These are phyloP conservation scores for Saccharomycopsis sp. DNA, from an alignment of 805 yeast species.

Conservation along the genomic window DNA sequence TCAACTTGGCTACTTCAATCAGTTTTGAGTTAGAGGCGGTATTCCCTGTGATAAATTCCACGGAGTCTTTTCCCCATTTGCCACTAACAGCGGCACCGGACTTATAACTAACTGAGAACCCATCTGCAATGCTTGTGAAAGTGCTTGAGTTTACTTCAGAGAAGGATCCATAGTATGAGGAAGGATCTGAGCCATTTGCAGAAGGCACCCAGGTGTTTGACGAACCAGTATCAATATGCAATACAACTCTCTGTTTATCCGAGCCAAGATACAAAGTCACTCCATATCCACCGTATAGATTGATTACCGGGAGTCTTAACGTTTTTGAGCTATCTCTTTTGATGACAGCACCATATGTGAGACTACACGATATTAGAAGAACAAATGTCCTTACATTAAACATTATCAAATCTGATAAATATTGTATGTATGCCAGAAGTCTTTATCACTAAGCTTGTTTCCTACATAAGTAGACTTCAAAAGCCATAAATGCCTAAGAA, in stretches of 20 bases:
- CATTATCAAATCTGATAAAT: background rate
- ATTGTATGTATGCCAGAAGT: background rate
- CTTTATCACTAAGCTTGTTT: background rate
- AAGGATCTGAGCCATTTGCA: background rate
- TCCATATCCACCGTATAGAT: background rate
- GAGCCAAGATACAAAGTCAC: slow-evolving; percentile 13
- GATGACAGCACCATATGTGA: background rate
- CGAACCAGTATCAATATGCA: slow-evolving; percentile 30
- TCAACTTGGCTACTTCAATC: background rate
- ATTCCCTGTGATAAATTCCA: background rate
- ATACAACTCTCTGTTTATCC: slow-evolving; percentile 9
- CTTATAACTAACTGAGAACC: background rate
- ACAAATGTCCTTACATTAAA: background rate
- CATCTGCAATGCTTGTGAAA: slow-evolving; percentile 20
- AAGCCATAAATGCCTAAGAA: background rate
- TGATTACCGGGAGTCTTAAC: background rate
- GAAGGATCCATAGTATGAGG: slow-evolving; percentile 34
- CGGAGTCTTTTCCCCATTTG: background rate
- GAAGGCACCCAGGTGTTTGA: slow-evolving; percentile 28
- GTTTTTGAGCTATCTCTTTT: background rate
- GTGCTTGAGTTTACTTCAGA: slow-evolving; percentile 29
- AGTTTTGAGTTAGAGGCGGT: background rate
- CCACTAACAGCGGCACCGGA: background rate
- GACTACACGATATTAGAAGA: background rate
- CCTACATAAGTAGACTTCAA: background rate